Conservation (phyloP, 768 basidiomycete species). For the Suillus tomentosus region DNA sequence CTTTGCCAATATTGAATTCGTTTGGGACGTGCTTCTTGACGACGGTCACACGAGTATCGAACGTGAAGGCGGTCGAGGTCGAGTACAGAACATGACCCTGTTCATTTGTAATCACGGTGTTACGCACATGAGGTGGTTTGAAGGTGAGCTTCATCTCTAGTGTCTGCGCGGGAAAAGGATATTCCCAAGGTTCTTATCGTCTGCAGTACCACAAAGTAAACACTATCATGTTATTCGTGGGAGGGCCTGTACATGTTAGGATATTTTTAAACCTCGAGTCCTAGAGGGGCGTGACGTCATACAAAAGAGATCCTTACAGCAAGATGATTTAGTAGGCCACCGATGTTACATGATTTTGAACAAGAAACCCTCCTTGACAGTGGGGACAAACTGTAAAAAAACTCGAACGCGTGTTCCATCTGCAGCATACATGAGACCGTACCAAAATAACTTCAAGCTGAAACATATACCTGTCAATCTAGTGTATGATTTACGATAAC, state of each 20-base stretch:
- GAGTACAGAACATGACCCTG: conserved; percentile 18
- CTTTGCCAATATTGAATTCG: conserved; percentile 13
- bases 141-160: conserved; percentile 4
- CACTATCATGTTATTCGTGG: neutral
- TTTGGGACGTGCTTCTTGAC: conserved; percentile 13
- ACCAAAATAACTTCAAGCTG: neutral
- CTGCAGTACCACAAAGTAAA: too few relatives aligned
- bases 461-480: neutral
- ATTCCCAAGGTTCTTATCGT: neutral
- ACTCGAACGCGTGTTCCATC: neutral
- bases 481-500: too few relatives aligned
- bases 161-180: neutral
- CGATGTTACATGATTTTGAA: neutral
- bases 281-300: neutral
- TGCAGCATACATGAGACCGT: neutral
- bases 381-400: neutral
- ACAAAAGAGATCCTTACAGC: neutral
- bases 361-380: neutral
- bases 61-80: conserved; percentile 14
- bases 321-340: neutral
- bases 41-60: conserved; percentile 13
- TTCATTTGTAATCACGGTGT: conserved; percentile 15
- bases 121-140: conserved; percentile 12
- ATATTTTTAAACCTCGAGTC: neutral
- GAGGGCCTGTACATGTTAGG: neutral